Evolutionary conservation across 345 rosid genomes (phyloP), one percentile per base, ranked within the genome.

Genomic region (Angophora floribunda): DNA sequence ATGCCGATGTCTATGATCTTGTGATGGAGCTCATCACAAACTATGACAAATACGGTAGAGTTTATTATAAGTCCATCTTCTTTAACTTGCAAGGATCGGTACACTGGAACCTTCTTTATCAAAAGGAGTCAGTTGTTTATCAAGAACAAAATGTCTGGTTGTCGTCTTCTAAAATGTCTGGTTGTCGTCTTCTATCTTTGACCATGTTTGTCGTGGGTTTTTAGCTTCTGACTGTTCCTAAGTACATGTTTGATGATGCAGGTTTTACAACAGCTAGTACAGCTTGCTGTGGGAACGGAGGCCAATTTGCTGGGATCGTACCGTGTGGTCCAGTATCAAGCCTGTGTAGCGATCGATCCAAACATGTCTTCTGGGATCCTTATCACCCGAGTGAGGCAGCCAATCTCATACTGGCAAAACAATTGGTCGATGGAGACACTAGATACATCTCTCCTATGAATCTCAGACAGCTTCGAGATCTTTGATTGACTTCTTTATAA

Each of bases 371-470:
- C 85, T 96, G 98, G 99, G 98, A 97, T 90, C 95, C 98, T 63
- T 96, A 95, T 90, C 98, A 96, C 89, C 99, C 97, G 51, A 96
- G 95, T 28, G 98, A 97, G 87, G 98, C 98, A 16, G 95, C 99
- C 65, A 96, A 95, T 87, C 61, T 96, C 53, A 87, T 96, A 19
- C 85, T 95, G 51, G 99, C 97, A 22, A 94, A 93, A 85, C 93
- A 94, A 91, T 91, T 95, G 52, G 61, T 96, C 19, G 90, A 92
- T 30, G 99, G 97, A 8, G 95, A 92, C 49, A 78, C 91, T 6
- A 92, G 75, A 49, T 93, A 88, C 86, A 91, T 95, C 8, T 91
- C 96, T 21, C 98, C 98, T 3, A 84, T 95, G 86, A 96, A 95
- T 88, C 95, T 97, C 49, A 91, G 94, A 85, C 98, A 93, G 45